These are phyloP conservation scores for Tylopilus intermedius DNA, from an alignment of 768 basidiomycete genomes.

Conservation along the genomic window DNA sequence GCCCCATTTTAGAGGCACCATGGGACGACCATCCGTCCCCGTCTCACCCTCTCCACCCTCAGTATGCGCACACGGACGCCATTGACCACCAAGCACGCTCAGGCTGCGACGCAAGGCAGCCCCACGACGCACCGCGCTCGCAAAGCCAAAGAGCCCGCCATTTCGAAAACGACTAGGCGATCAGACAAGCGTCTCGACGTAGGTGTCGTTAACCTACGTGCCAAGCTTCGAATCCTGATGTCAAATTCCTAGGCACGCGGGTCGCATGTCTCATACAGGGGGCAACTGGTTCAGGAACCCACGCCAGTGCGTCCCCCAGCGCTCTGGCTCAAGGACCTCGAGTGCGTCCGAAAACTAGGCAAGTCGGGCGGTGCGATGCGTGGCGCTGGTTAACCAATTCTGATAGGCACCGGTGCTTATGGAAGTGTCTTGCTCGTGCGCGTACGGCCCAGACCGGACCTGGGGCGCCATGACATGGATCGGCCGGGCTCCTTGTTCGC, in stretches of 20 bases:
- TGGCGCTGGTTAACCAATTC: not conserved
- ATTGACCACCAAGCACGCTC: constrained; percentile 3
- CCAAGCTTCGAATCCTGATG: not conserved
- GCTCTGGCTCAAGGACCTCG: constrained; percentile 36
- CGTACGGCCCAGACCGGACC: constrained; percentile 28
- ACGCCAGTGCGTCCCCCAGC: constrained; percentile 34
- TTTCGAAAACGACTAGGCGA: constrained; percentile 5
- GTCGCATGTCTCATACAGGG: constrained; percentile 8
- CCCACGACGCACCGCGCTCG: constrained; percentile 15
- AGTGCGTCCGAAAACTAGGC: constrained; percentile 42
- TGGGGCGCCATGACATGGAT: constrained; percentile 29
- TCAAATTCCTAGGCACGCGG: constrained; percentile 15
- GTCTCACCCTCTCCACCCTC: not conserved
- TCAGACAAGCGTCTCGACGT: constrained; percentile 10
- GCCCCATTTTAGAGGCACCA: not conserved
- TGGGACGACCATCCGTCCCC: not conserved
- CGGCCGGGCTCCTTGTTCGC: constrained; percentile 39
- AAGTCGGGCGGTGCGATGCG: not conserved
- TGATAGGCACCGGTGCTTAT: constrained; percentile 38
- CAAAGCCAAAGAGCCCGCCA: not conserved
- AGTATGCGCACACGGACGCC: constrained; percentile 18
- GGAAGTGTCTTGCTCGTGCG: constrained; percentile 41
- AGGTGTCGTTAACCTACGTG: not conserved
- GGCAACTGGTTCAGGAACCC: constrained; percentile 23
- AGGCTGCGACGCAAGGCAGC: not conserved